A percentile compares a stretch with the other conserved stretches of the same genome.
Evolutionary conservation across 352 stramenopile genomes (phyloP).

Genomic region (Pythium aristosporum): DNA sequence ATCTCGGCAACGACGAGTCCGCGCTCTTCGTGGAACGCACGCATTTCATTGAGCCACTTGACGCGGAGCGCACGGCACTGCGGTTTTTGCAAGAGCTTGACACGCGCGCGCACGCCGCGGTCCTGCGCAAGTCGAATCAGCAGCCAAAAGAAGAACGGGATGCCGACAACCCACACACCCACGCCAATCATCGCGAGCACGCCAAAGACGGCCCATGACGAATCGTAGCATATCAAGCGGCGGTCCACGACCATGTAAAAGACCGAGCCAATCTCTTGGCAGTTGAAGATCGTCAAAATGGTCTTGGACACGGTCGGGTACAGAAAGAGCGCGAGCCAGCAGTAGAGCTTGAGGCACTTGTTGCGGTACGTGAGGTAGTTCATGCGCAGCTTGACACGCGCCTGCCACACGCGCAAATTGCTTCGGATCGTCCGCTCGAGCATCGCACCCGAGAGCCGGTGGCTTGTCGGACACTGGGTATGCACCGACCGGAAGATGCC

Average conservation of each 20-base stretch:
- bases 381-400: conserved; percentile 75
- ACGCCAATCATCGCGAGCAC: conserved; percentile 51
- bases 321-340: conserved; percentile 73
- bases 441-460: conserved; percentile 44
- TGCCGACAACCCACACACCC: conserved; percentile 70
- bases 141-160: conserved; percentile 78
- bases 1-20: conserved; percentile 55
- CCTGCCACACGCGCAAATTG: conserved; percentile 78
- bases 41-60: conserved; percentile 70
- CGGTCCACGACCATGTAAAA: conserved; percentile 68
- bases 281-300: conserved; percentile 80
- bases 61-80: conserved; percentile 38
- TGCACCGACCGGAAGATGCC: conserved; percentile 62
- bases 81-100: conserved; percentile 46
- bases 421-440: conserved; percentile 66
- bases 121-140: conserved; percentile 69
- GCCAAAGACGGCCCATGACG: conserved; percentile 62
- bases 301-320: conserved; percentile 79
- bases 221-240: conserved; percentile 69
- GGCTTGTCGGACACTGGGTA: conserved; percentile 45
- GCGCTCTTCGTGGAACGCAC: conserved; percentile 42
- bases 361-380: conserved; percentile 83
- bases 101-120: conserved; percentile 43
- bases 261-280: conserved; percentile 60
- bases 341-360: conserved; percentile 79